Conservation (phyloP, 495 filamentous ascomycete genomes). For the Neurospora sp. region DNA sequence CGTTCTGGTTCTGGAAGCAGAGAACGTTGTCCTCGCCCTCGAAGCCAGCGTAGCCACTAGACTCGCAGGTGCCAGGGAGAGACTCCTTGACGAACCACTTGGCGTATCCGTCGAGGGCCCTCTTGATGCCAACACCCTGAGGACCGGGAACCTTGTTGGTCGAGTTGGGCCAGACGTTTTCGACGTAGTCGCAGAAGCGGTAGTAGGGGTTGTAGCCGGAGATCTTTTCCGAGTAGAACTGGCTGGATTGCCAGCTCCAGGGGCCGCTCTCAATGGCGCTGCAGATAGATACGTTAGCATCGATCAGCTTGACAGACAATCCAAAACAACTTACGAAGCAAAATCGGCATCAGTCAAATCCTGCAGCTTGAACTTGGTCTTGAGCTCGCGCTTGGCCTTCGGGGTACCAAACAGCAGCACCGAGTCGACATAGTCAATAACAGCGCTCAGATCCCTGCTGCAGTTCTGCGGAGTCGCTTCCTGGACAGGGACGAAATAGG, state of each 20-base stretch:
- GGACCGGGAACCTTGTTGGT: constrained; percentile 17
- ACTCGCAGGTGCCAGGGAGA: constrained; percentile 32
- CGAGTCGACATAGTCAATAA: constrained; percentile 48
- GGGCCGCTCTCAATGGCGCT: constrained; percentile 44
- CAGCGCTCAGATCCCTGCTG: constrained; percentile 42
- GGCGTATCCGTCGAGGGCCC: constrained; percentile 25
- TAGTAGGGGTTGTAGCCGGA: constrained; percentile 16
- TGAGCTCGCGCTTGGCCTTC: constrained; percentile 38
- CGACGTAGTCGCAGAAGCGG: constrained; percentile 26
- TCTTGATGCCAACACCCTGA: constrained; percentile 16
- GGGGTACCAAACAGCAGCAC: constrained; percentile 32
- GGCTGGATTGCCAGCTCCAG: constrained; percentile 46
- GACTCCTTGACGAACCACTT: constrained; percentile 39
- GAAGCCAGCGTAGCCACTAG: constrained; percentile 32
- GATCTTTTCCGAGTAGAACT: constrained; percentile 26
- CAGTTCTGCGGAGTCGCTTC: constrained; percentile 57
- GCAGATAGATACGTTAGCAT: neutral
- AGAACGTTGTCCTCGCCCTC: constrained; percentile 34
- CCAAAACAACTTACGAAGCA: constrained; percentile 27
- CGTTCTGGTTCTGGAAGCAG: constrained; percentile 51
- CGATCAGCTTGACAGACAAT: neutral
- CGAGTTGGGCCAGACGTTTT: constrained; percentile 20
- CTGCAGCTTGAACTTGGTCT: constrained; percentile 47
- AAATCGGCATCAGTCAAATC: constrained; percentile 50
- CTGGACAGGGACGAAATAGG: constrained; percentile 55